These are phyloP conservation scores for Penicillium daleae DNA, from an alignment of 495 filamentous ascomycete species.

Conservation along the genomic window DNA sequence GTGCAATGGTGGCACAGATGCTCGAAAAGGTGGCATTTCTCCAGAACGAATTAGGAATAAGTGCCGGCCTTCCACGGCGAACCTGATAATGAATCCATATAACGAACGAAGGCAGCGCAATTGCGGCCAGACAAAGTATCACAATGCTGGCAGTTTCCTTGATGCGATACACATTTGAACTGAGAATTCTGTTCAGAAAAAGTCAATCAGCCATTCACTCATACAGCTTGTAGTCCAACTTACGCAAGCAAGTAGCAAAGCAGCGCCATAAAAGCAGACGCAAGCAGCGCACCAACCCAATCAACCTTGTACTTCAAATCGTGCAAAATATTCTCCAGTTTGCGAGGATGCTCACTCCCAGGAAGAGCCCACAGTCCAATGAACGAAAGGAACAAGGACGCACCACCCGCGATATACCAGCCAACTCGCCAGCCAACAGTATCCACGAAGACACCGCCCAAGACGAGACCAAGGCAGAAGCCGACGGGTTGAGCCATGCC, in stretches of 20 bases:
- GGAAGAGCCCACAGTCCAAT: slow-evolving; percentile 31
- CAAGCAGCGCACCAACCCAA: slow-evolving; percentile 48
- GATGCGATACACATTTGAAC: slow-evolving; percentile 38
- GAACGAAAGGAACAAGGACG: slow-evolving; percentile 37
- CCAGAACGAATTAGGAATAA: slow-evolving; percentile 60
- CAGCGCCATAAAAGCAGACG: slow-evolving; percentile 40
- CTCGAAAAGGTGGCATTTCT: slow-evolving; percentile 49
- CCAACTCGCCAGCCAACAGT: slow-evolving; percentile 54
- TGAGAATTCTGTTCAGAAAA: slow-evolving; percentile 33
- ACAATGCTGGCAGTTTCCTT: slow-evolving; percentile 34
- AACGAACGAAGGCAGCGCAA: slow-evolving; percentile 38
- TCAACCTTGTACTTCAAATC: slow-evolving; percentile 46
- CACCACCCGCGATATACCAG: slow-evolving; percentile 45
- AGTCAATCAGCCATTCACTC: background rate
- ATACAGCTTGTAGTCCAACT: slow-evolving; percentile 12
- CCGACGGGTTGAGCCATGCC: slow-evolving; percentile 52
- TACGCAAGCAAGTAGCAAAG: slow-evolving; percentile 51
- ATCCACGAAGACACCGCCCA: slow-evolving; percentile 51
- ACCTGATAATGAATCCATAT: slow-evolving; percentile 51
- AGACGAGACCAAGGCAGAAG: slow-evolving; percentile 45
- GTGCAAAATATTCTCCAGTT: slow-evolving; percentile 15
- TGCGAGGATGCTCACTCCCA: slow-evolving; percentile 21
- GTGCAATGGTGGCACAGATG: slow-evolving; percentile 56
- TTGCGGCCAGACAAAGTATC: slow-evolving; percentile 28
- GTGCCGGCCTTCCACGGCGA: slow-evolving; percentile 46